Conservation (phyloP, 2,329 filamentous ascomycete species). For the Rhinocladiella similis region DNA sequence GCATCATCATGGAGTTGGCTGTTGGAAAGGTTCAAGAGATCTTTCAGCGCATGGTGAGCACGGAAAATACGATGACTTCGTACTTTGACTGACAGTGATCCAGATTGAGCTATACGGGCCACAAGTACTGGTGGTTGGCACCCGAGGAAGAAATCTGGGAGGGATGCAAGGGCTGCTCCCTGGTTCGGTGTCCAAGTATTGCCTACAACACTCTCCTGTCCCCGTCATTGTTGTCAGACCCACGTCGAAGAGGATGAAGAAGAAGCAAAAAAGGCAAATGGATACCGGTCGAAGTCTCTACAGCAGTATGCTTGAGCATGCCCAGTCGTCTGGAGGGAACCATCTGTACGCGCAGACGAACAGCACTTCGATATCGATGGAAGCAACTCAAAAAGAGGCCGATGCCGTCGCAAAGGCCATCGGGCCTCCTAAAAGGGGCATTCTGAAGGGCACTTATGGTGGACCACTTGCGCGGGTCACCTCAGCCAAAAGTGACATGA, state of each 20-base stretch:
- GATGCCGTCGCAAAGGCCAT: constrained; percentile 52
- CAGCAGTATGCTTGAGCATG: constrained; percentile 71
- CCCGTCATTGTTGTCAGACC: constrained; percentile 91
- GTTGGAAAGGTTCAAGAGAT: constrained; percentile 88
- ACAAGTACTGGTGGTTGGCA: constrained; percentile 87
- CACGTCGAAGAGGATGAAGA: constrained; percentile 82
- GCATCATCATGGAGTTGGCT: constrained; percentile 80
- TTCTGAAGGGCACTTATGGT: constrained; percentile 28
- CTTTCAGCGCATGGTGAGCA: constrained; percentile 77
- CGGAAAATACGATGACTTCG: constrained; percentile 1
- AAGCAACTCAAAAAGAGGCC: constrained; percentile 49
- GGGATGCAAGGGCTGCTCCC: constrained; percentile 84
- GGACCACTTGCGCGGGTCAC: constrained; percentile 25
- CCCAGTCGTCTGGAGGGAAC: constrained; percentile 51
- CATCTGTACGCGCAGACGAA: constrained; percentile 50
- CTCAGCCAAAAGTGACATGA: constrained; percentile 21
- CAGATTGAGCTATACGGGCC: constrained; percentile 92
- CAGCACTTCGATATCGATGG: constrained; percentile 17
- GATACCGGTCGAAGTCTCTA: constrained; percentile 77
- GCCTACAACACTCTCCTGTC: constrained; percentile 87
- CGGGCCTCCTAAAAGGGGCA: constrained; percentile 38
- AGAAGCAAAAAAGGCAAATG: constrained; percentile 79
- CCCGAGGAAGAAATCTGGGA: constrained; percentile 77
- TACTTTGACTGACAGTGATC: constrained; percentile 17
- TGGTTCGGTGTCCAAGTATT: constrained; percentile 92